Evolutionary conservation across 495 filamentous ascomycete species (phyloP).

Genomic region (Hypomontagnella submonticulosa): DNA sequence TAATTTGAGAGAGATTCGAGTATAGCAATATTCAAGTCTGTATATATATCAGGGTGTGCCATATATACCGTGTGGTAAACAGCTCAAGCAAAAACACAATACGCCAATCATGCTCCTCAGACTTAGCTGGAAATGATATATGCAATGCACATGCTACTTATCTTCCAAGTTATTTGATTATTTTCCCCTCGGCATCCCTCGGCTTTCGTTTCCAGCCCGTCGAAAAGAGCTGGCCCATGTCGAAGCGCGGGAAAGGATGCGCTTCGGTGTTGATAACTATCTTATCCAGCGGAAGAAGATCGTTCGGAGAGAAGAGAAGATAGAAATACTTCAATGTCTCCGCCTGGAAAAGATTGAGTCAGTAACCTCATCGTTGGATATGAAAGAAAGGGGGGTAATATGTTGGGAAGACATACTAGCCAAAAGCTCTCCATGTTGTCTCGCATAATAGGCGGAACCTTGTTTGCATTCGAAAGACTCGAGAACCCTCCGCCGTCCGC

Average conservation of each 20-base stretch:
- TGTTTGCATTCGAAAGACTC: slow-evolving; percentile 79
- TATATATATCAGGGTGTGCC: slow-evolving; percentile 7
- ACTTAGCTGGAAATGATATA: slow-evolving; percentile 15
- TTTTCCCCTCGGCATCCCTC: slow-evolving; percentile 56
- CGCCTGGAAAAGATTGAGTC: slow-evolving; percentile 62
- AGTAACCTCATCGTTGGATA: too few species aligned
- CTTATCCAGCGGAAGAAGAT: slow-evolving; percentile 83
- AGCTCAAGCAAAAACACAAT: slow-evolving; percentile 15
- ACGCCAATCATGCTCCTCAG: slow-evolving; percentile 32
- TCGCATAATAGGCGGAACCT: slow-evolving; percentile 67
- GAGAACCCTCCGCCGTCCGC: slow-evolving; percentile 82
- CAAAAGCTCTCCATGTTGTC: slow-evolving; percentile 97
- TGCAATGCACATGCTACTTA: slow-evolving; percentile 21
- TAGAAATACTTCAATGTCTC: slow-evolving; percentile 99
- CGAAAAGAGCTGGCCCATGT: slow-evolving; percentile 77
- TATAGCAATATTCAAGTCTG: too few species aligned
- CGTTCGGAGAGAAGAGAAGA: slow-evolving; percentile 86
- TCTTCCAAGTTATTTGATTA: slow-evolving; percentile 30
- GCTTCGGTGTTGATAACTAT: slow-evolving; percentile 97
- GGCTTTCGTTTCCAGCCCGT: slow-evolving; percentile 89
- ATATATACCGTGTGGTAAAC: slow-evolving; percentile 26
- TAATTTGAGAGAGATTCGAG: too few species aligned
- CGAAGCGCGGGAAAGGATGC: slow-evolving; percentile 88
- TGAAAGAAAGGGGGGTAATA: neutral
- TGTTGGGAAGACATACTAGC: slow-evolving; percentile 69